Conservation (phyloP, 2,329 filamentous ascomycete genomes). For the Juglanconis sp. region DNA sequence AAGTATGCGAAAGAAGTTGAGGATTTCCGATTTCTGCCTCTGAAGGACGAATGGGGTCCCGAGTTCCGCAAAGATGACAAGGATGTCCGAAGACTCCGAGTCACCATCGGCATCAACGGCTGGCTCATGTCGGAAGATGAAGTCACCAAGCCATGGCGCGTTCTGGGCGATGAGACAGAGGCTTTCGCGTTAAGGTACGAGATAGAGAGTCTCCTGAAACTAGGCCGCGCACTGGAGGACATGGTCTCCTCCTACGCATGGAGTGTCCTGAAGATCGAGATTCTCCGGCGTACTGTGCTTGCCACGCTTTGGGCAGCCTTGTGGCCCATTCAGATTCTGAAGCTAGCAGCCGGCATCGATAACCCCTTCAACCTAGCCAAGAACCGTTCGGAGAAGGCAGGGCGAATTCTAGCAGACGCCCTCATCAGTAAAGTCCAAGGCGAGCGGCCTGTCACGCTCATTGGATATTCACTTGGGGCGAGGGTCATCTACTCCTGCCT, state of each 20-base stretch:
- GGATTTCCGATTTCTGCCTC: slow-evolving; percentile 75
- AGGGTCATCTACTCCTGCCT: slow-evolving; percentile 81
- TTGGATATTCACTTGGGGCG: slow-evolving; percentile 80
- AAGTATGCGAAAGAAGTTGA: slow-evolving; percentile 83
- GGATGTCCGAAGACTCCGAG: slow-evolving; percentile 57
- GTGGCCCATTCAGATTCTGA: slow-evolving; percentile 66
- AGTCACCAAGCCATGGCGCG: slow-evolving; percentile 75
- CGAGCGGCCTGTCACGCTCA: slow-evolving; percentile 73
- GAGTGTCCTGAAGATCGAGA: slow-evolving; percentile 68
- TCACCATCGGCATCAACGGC: slow-evolving; percentile 83
- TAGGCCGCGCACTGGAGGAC: slow-evolving; percentile 69
- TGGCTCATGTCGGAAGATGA: slow-evolving; percentile 78
- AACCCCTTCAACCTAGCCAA: slow-evolving; percentile 80
- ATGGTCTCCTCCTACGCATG: slow-evolving; percentile 75
- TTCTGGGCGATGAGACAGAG: slow-evolving; percentile 68
- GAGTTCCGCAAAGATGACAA: slow-evolving; percentile 29
- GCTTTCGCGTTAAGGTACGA: slow-evolving; percentile 85
- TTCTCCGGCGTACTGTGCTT: slow-evolving; percentile 70
- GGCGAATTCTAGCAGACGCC: slow-evolving; percentile 75
- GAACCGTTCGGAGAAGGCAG: slow-evolving; percentile 75
- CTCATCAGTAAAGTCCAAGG: slow-evolving; percentile 79
- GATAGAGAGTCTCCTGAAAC: slow-evolving; percentile 69
- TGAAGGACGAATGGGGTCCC: slow-evolving; percentile 47
- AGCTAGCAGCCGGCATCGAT: slow-evolving; percentile 67
- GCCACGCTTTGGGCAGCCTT: slow-evolving; percentile 65